Evolutionary conservation across 2,329 filamentous ascomycete species (phyloP), one percentile per base, ranked within the genome.

Genomic region (Aspergillus fructus): DNA sequence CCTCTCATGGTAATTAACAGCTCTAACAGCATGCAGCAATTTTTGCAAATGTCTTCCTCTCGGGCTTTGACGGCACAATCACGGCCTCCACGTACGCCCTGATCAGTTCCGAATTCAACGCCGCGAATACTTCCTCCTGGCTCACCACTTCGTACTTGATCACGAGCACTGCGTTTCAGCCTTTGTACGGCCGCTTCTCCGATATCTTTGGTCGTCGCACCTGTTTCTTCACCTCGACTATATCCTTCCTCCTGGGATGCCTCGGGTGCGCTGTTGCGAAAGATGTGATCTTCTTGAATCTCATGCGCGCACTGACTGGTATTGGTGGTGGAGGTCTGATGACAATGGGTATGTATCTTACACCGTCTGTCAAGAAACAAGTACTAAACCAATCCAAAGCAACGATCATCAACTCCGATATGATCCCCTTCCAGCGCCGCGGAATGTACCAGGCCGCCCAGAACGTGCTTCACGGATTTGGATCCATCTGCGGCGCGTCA

Each of bases 371-470:
- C 15, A 21, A 21, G 40, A 11, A 3, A 21, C 13, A 42, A 11
- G 7, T 17, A 17, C 40, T 42, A 8, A 42, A 2, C 2, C 9
- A 8, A 37, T n/a, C 13, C 4, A 30, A 21, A 75, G 73, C 84
- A 2, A 85, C 81, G 5, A 90, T 92, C 54, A 85, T 91, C 60
- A 85, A 87, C 17, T 89, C 86, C 56, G 89, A 92, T 70, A 74
- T 91, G 48, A 88, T 93, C 37, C 87, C 87, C 1, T 89, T 92
- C 62, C 83, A 89, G 76, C 86, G 78, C 60, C 79, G 89, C n/a
- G 88, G 89, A 3, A 82, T 83, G 4, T 93, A 89, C 64, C 89
- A 93, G 68, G 86, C 86, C 13, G 64, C 68, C 9, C 84, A 87
- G 61, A 88, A 88, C 58, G 82, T 78, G 15, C 77, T 87, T 34